Conservation (phyloP, 345 rosid species). For the Lagerstroemia speciosa region DNA sequence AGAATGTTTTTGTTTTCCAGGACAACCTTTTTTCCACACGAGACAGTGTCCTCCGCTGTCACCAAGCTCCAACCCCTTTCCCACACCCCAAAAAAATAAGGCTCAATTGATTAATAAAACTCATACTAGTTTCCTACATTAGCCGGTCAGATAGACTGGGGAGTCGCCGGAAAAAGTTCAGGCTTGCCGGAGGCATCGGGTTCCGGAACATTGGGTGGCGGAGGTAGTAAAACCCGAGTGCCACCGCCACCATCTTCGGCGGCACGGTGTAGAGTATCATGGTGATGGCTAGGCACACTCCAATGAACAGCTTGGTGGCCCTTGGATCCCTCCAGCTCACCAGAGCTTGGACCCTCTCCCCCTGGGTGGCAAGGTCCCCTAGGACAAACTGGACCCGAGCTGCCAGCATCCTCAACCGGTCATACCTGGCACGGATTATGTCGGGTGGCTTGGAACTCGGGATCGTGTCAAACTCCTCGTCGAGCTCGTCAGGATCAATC, state of each 20-base stretch:
- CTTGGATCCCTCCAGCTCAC: conserved; percentile 99
- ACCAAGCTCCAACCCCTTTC: neutral
- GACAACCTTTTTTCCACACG: conserved; percentile 20
- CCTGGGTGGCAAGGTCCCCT: conserved; percentile 96
- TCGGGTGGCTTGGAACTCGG: conserved; percentile 78
- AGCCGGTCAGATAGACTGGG: conserved; percentile 87
- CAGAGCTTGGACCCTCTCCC: conserved; percentile 79
- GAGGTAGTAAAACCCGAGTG: conserved; percentile 82
- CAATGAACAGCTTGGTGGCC: conserved; percentile 82
- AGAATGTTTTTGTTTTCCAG: conserved; percentile 17
- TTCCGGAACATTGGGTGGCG: conserved; percentile 95
- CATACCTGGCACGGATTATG: conserved; percentile 61
- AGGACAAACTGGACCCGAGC: conserved; percentile 82
- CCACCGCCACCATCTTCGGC: conserved; percentile 94
- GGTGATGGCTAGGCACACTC: conserved; percentile 64
- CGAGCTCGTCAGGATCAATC: conserved; percentile 81
- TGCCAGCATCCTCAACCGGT: conserved; percentile 69
- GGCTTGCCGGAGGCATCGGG: conserved; percentile 82
- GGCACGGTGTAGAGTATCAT: conserved; percentile 65
- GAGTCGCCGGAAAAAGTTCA: conserved; percentile 86
- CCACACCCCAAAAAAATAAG: neutral
- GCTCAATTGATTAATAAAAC: conserved; percentile 10
- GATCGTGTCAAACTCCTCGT: conserved; percentile 89
- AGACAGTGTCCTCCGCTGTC: conserved; percentile 8
- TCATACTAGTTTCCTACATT: conserved; percentile 36